A percentile compares a stretch with the other conserved stretches of the same genome.
These are phyloP conservation scores for Trametes polyzona DNA, from an alignment of 1,284 basidiomycete species.

Conservation along the genomic window DNA sequence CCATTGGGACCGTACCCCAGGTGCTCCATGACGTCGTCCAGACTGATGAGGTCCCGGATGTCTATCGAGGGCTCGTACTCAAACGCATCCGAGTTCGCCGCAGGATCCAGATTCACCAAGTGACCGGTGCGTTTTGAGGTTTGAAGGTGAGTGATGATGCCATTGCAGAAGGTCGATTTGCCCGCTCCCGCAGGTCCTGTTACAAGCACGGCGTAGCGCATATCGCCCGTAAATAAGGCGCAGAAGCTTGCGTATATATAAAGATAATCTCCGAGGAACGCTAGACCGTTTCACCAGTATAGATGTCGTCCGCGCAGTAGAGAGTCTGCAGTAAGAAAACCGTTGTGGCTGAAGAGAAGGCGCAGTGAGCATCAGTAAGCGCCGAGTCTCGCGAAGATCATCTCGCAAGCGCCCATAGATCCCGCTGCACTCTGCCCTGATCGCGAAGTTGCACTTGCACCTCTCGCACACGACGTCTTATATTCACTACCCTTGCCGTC, in stretches of 20 bases:
- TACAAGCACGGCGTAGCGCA: conserved; percentile 91
- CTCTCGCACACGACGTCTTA: not conserved
- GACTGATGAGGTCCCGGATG: conserved; percentile 90
- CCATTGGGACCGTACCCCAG: conserved; percentile 97
- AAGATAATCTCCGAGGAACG: too few species aligned
- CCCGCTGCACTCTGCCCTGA: not conserved
- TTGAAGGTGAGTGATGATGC: conserved; percentile 90
- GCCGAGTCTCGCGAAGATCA: conserved; percentile 20
- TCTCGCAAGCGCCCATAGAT: conserved; percentile 10
- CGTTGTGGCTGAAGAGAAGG: conserved; percentile 17
- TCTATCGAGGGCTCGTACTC: conserved; percentile 95
- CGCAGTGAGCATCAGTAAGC: not conserved
- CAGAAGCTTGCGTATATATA: too few species aligned
- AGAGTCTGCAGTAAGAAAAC: not conserved
- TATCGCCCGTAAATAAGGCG: conserved; percentile 33
- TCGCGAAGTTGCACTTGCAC: not conserved
- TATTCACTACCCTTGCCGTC: too few species aligned
- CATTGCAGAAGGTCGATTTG: conserved; percentile 93
- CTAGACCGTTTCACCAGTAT: too few species aligned
- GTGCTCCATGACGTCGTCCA: conserved; percentile 97
- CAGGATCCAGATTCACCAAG: conserved; percentile 97
- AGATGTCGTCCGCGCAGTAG: too few species aligned
- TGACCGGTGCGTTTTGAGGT: conserved; percentile 85
- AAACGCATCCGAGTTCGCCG: conserved; percentile 85
- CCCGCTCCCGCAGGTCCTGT: conserved; percentile 96